These are phyloP conservation scores for Eragrostis nindensis DNA, from an alignment of 176 grass and related monocot genomes.

Conservation along the genomic window DNA sequence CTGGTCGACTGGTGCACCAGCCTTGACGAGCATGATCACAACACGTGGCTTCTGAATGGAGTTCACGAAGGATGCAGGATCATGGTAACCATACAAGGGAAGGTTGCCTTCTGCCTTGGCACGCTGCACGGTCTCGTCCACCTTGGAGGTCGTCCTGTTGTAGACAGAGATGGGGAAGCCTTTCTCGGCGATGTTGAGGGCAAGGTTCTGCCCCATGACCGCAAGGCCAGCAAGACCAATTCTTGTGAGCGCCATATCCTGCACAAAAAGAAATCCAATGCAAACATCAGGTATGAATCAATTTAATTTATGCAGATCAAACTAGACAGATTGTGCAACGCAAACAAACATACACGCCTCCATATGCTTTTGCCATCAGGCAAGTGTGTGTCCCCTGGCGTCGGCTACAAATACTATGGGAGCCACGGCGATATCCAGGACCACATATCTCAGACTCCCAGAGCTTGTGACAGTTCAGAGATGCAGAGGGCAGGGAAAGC, in stretches of 20 bases:
- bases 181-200: conserved; percentile 81
- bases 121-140: conserved; percentile 68
- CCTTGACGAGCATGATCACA: conserved; percentile 81
- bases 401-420: background rate
- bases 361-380: background rate
- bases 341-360: background rate
- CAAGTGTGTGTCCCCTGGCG: background rate
- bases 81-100: conserved; percentile 68
- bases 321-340: background rate
- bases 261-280: background rate
- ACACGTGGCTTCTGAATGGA: conserved; percentile 86
- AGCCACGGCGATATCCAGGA: background rate
- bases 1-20: conserved; percentile 79
- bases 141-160: conserved; percentile 84
- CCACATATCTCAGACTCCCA: background rate
- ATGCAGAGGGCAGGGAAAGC: background rate
- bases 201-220: conserved; percentile 86
- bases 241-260: conserved; percentile 60
- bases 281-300: background rate
- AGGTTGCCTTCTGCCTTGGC: conserved; percentile 72
- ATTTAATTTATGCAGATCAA: background rate
- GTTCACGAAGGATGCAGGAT: conserved; percentile 64
- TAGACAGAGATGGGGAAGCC: conserved; percentile 87
- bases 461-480: background rate
- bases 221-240: conserved; percentile 72